These are phyloP conservation scores for Bisporella sp. DNA, from an alignment of 2,329 filamentous ascomycete genomes.

Conservation along the genomic window DNA sequence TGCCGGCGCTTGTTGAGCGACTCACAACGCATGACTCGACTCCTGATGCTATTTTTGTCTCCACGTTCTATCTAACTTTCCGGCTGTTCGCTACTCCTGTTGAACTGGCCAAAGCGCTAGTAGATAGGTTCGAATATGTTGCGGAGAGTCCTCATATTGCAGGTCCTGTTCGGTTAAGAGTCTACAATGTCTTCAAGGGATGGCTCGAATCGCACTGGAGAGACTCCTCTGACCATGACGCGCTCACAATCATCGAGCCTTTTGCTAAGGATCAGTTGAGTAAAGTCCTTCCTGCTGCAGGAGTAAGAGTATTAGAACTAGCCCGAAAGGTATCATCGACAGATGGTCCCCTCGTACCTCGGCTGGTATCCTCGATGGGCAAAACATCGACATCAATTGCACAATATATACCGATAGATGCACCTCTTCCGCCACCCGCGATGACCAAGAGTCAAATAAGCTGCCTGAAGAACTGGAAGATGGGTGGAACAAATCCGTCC, in stretches of 20 bases:
- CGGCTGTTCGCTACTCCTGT: constrained; percentile 80
- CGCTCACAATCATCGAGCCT: constrained; percentile 66
- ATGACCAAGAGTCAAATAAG: constrained; percentile 72
- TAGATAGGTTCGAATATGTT: constrained; percentile 89
- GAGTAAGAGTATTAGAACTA: constrained; percentile 73
- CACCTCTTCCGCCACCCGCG: constrained; percentile 60
- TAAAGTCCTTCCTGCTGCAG: constrained; percentile 65
- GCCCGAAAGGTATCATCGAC: constrained; percentile 69
- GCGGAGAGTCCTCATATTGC: constrained; percentile 69
- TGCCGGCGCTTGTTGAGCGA: constrained; percentile 87
- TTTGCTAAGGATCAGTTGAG: constrained; percentile 74
- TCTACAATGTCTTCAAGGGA: constrained; percentile 95
- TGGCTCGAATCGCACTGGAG: constrained; percentile 98
- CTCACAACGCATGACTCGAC: constrained; percentile 90
- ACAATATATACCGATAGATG: constrained; percentile 63
- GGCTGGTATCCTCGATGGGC: constrained; percentile 76
- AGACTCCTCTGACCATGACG: constrained; percentile 69
- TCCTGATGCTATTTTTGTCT: constrained; percentile 85
- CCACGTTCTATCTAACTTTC: constrained; percentile 94
- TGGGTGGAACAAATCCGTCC: constrained; percentile 59
- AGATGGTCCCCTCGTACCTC: constrained; percentile 71
- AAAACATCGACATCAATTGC: constrained; percentile 75
- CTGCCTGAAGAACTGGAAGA: constrained; percentile 66
- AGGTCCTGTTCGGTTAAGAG: constrained; percentile 75
- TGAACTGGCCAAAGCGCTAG: constrained; percentile 73